phyloP scores from a whole-genome alignment of 306 rosid genomes.

The Lablab purpureus region DNA sequence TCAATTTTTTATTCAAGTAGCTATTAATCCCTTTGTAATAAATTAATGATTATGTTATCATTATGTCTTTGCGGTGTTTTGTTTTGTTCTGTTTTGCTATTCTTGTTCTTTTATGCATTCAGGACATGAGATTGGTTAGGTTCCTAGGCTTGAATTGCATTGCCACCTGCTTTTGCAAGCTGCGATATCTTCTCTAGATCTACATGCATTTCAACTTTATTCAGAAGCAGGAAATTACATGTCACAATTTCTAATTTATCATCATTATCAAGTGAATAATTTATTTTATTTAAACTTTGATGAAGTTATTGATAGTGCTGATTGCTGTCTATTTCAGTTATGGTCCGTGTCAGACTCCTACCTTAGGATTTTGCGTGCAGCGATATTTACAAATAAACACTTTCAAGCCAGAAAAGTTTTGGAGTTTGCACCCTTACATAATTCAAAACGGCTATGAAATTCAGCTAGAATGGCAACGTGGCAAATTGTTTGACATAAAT shows the following conservation, averaged over 20 bases:
- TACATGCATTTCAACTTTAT: constrained; percentile 23
- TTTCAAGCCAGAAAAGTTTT: constrained; percentile 92
- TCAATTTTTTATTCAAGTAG: constrained; percentile 18
- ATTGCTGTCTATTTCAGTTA: constrained; percentile 73
- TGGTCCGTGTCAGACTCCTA: constrained; percentile 99
- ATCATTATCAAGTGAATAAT: constrained; percentile 29
- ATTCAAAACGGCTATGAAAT: constrained; percentile 83
- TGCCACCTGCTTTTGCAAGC: constrained; percentile 24
- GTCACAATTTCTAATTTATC: constrained; percentile 29
- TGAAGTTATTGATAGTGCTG: constrained; percentile 45
- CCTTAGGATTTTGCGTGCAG: constrained; percentile 96
- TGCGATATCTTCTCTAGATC: constrained; percentile 30
- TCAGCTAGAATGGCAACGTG: constrained; percentile 94
- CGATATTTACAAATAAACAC: constrained; percentile 90
- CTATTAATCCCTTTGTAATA: constrained; percentile 24
- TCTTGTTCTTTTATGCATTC: constrained; percentile 35
- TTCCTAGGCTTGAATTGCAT: constrained; percentile 36
- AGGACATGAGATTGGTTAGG: constrained; percentile 35
- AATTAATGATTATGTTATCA: constrained; percentile 9
- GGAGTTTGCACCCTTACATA: constrained; percentile 85
- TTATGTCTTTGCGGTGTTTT: constrained; percentile 28
- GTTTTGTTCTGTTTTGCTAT: constrained; percentile 9
- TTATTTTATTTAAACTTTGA: constrained; percentile 38
- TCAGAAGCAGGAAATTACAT: constrained; percentile 30
- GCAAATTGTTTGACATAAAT: constrained; percentile 81